Evolutionary conservation across 257 asterid species (phyloP), one percentile per base, ranked within the genome.

Genomic region (Coffea eugenioides): DNA sequence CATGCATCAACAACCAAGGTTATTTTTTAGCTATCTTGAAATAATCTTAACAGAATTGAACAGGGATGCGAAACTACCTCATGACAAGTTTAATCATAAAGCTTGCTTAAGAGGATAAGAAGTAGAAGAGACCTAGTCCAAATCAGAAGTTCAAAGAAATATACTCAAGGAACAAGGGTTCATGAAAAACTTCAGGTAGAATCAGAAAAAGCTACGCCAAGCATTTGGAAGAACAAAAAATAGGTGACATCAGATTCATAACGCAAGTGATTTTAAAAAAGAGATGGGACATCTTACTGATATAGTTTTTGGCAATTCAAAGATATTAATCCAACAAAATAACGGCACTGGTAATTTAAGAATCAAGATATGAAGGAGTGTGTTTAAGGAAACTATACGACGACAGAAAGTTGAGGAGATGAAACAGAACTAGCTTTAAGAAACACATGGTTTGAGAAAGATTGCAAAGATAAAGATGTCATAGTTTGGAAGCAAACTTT

Each of bases 221-320:
- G 15, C 23, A 73, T 56, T 79, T 34, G 66, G 62, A 69, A 80
- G 72, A 65, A 73, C 59, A 43, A 79, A 39, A 78, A 72, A 54
- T 5, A 73, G 27, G n/a, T 9, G 5, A 48, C 72, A 31, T 45
- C 36, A 10, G 34, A 21, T n/a, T 27, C 16, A 48, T 36, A 71
- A 46, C 25, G 27, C 27, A 62, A 62, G 73, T 25, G 34, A 16
- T 27, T n/a, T 16, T 4, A 25, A 68, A 65, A 68, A 65, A 11
- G 18, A 62, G 65, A 70, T 56, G 56, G 31, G 20, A 70, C 62
- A 57, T 41, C 65, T 23, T 25, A 79, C 27, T 5, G 43, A 57
- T n/a, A 34, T 57, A 25, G 31, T 46, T 43, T 65, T 31, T 43
- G 36, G 61, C n/a, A 59, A 57, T 27, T 64, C 31, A 66, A 56